Evolutionary conservation across 2,329 filamentous ascomycete genomes (phyloP).

Genomic region (Pestalotiopsis sp.): DNA sequence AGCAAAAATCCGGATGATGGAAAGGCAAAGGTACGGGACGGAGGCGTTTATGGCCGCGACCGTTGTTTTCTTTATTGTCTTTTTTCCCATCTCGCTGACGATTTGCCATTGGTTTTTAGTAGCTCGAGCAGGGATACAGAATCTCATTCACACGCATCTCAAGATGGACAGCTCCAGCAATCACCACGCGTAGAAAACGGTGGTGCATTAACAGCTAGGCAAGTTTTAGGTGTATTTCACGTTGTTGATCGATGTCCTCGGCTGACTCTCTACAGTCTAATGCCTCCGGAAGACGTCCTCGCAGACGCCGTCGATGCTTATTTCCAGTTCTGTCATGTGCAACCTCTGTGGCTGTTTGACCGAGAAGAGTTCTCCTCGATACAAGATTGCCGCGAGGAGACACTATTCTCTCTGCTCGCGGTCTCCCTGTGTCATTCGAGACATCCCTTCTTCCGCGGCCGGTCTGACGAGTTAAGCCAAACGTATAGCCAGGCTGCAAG

Average conservation of each 20-base stretch:
- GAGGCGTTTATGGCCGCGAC: not conserved
- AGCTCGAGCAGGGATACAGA: not conserved
- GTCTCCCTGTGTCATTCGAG: not conserved
- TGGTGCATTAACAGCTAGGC: not conserved
- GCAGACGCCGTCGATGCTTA: not conserved
- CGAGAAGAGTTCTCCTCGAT: not conserved
- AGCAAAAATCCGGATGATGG: not conserved
- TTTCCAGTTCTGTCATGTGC: not conserved
- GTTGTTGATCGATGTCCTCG: not conserved
- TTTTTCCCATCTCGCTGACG: too few relatives aligned
- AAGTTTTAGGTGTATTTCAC: not conserved
- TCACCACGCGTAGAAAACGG: not conserved
- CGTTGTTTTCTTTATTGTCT: too few relatives aligned
- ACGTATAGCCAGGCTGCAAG: not conserved
- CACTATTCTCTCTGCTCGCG: not conserved
- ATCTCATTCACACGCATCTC: not conserved
- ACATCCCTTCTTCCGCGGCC: not conserved
- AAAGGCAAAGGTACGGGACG: not conserved
- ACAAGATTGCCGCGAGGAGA: not conserved
- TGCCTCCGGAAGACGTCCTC: not conserved
- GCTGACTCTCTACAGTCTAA: not conserved
- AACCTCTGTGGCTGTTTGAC: not conserved
- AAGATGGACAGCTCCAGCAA: not conserved
- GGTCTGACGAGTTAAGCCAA: not conserved
- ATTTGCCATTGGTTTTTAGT: not conserved